phyloP scores from a whole-genome alignment of 805 yeast species.

The Spathaspora boniae region DNA sequence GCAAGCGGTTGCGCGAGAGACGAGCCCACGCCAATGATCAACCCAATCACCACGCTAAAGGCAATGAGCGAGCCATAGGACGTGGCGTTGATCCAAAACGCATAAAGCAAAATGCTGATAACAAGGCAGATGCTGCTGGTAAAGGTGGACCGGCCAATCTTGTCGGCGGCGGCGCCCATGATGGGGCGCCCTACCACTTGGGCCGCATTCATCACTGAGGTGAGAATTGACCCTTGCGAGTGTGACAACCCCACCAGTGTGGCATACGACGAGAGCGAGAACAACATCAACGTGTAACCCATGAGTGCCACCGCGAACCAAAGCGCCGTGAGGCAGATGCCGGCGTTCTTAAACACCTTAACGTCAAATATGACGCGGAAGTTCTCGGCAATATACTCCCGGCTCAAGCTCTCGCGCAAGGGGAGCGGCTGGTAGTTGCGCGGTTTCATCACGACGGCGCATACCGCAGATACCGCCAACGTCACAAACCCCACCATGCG shows the following conservation, averaged over 20 bases:
- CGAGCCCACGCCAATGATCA: conserved; percentile 28
- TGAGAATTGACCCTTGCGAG: conserved; percentile 28
- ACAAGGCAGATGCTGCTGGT: conserved; percentile 18
- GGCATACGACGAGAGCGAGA: conserved; percentile 38
- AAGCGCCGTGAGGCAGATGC: conserved; percentile 20
- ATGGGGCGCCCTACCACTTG: conserved; percentile 50
- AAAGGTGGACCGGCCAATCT: conserved; percentile 44
- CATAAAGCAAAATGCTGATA: conserved; percentile 25
- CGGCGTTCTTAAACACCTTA: conserved; percentile 21
- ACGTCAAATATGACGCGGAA: conserved; percentile 34
- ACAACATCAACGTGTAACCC: conserved; percentile 34
- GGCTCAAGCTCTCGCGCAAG: conserved; percentile 20
- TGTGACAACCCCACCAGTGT: conserved; percentile 42
- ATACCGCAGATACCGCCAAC: conserved; percentile 29
- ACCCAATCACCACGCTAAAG: conserved; percentile 27
- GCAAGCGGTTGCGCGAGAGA: conserved; percentile 23
- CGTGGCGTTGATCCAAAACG: conserved; percentile 38
- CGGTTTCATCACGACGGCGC: conserved; percentile 43
- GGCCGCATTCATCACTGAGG: conserved; percentile 37
- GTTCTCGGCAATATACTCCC: conserved; percentile 17
- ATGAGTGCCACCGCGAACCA: conserved; percentile 38
- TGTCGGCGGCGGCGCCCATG: conserved; percentile 47
- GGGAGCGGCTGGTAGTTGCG: conserved; percentile 32
- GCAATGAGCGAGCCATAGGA: conserved; percentile 29
- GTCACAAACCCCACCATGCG: conserved; percentile 36